phyloP scores from a whole-genome alignment of 805 yeast species.

The Kodamaea restingae region DNA sequence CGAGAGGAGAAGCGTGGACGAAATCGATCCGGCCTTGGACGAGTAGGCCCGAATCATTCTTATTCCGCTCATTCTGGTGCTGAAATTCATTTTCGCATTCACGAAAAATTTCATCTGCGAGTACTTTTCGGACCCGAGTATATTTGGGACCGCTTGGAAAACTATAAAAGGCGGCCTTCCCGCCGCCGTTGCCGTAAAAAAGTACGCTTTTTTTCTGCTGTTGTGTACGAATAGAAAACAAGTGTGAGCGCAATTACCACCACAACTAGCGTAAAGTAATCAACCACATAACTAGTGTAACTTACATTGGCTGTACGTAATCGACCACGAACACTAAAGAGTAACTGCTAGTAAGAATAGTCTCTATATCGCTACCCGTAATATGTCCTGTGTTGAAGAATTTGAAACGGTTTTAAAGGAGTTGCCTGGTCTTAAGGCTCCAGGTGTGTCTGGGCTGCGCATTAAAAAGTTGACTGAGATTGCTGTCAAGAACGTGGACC shows the following conservation, averaged over 20 bases:
- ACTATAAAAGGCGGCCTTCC: constrained; percentile 6
- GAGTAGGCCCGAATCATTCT: constrained; percentile 13
- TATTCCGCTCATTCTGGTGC: constrained; percentile 8
- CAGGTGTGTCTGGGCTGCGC: constrained; percentile 95
- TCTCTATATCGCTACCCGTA: constrained; percentile 2
- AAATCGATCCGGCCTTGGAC: constrained; percentile 10
- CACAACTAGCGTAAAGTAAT: constrained; percentile 1
- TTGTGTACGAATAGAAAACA: too few species aligned
- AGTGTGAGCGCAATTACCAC: not conserved
- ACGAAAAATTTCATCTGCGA: not conserved
- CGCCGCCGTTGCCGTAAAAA: constrained; percentile 1
- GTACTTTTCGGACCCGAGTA: constrained; percentile 4
- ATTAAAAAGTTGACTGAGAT: constrained; percentile 79
- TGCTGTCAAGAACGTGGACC: constrained; percentile 64
- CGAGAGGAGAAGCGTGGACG: constrained; percentile 62
- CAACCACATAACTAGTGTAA: not conserved
- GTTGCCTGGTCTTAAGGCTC: constrained; percentile 61
- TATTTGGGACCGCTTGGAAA: not conserved
- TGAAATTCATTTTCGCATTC: not conserved
- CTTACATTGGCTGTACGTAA: not conserved
- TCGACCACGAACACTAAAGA: not conserved
- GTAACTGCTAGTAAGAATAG: constrained; percentile 2
- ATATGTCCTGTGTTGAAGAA: constrained; percentile 44
- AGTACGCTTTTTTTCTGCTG: constrained; percentile 1
- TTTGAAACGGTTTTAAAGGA: constrained; percentile 48